Base-by-base conservation (phyloP, 352 stramenopile species). In the Phytopythium kandeliae region DNA sequence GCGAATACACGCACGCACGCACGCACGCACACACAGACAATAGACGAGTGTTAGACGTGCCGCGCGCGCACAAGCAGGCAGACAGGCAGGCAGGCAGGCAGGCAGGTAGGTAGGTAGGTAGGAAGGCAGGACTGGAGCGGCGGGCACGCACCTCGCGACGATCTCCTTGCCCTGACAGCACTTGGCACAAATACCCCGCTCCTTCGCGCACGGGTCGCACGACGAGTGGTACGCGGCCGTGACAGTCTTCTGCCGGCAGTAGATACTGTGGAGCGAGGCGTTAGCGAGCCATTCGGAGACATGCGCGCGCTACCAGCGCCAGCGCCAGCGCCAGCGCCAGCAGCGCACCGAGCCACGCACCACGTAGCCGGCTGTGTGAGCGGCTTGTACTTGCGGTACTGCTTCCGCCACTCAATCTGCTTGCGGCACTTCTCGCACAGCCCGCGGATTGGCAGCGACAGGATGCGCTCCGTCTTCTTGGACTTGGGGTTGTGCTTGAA, bases 321-420 rank as follows among this genome's bases (percentile, higher is more conserved):
- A n/a, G n/a, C n/a, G n/a, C n/a, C n/a, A n/a, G n/a, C n/a, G n/a
- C n/a, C n/a, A n/a, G n/a, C n/a, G n/a, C n/a, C n/a, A n/a, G n/a
- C n/a, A n/a, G n/a, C 28, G 28, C 28, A 31, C 4, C 28, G 36
- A 28, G 38, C 3, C 37, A 50, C 69, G 58, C 65, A 93, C 82
- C 83, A 99, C 36, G 86, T 97, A 19, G 69, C 85, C 16, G 93
- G 93, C 74, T 97, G 85, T 38, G 93, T 97, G 40, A 97, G 67
- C 43, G 96, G 96, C 60, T 98, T 98, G 78, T 98, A 99, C 69
- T 99, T 99, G 67, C 96, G 86, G 76, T 99, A 99, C 65, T 98
- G 97, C 80, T 99, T 99, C 55, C 94, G 78, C 96, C 96, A 99
- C 67, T 98, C 96, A 60, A 99, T 98, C 73, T 98, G 96, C 45